Percentiles rank a stretch among this genome's conserved stretches.
phyloP scores from a whole-genome alignment of 2,329 filamentous ascomycete species.

The Botrytis paeoniae region DNA sequence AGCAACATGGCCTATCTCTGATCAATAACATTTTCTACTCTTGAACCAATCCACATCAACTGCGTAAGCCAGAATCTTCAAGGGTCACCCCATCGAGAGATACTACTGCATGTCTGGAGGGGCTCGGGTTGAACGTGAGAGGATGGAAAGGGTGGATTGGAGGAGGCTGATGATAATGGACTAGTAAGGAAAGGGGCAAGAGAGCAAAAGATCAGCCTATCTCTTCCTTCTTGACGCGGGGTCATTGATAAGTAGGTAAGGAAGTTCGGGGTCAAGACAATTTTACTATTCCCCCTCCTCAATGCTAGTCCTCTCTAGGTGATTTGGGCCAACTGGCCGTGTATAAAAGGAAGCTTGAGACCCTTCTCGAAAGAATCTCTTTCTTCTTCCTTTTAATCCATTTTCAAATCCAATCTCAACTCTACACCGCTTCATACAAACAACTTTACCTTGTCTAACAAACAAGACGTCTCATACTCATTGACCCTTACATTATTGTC shows the following conservation, averaged over 20 bases:
- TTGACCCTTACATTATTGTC: slow-evolving; percentile 28
- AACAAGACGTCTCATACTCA: slow-evolving; percentile 28
- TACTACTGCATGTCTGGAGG: slow-evolving; percentile 33
- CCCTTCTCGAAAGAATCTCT: slow-evolving; percentile 45
- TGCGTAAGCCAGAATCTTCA: slow-evolving; percentile 32
- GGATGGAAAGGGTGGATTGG: slow-evolving; percentile 30
- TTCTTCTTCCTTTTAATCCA: slow-evolving; percentile 52
- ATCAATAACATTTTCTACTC: slow-evolving; percentile 34
- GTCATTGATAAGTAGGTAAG: slow-evolving; percentile 35
- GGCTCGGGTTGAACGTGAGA: slow-evolving; percentile 32
- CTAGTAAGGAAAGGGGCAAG: slow-evolving; percentile 26
- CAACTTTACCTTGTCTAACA: slow-evolving; percentile 24
- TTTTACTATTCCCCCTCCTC: slow-evolving; percentile 29
- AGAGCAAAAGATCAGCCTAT: slow-evolving; percentile 34
- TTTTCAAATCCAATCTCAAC: slow-evolving; percentile 32
- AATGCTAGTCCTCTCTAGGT: slow-evolving; percentile 29
- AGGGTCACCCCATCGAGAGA: slow-evolving; percentile 33
- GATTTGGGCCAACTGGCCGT: slow-evolving; percentile 42
- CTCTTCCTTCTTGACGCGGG: slow-evolving; percentile 41
- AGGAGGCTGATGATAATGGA: slow-evolving; percentile 23
- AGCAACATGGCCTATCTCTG: slow-evolving; percentile 37
- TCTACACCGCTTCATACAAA: slow-evolving; percentile 19
- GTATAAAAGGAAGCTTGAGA: slow-evolving; percentile 62
- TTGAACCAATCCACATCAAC: slow-evolving; percentile 34
- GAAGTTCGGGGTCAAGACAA: slow-evolving; percentile 35